A percentile compares a stretch with the other conserved stretches of the same genome.
These are phyloP conservation scores for Claviceps fusiformis DNA, from an alignment of 2,329 filamentous ascomycete species.

Conservation along the genomic window DNA sequence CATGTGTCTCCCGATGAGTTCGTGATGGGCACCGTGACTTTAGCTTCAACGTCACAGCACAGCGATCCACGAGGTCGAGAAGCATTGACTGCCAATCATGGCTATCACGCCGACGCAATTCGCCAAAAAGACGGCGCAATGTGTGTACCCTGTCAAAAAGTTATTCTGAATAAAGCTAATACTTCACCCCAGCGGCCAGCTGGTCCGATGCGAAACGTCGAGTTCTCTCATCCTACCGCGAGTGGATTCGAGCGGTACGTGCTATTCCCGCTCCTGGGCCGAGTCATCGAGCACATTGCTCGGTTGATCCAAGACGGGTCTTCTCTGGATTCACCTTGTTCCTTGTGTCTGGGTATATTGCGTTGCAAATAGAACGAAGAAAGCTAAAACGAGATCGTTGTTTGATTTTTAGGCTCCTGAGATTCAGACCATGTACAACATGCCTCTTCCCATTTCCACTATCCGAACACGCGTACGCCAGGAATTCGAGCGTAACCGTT, in stretches of 20 bases:
- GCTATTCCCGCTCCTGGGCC: slow-evolving; percentile 3
- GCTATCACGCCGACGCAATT: slow-evolving; percentile 90
- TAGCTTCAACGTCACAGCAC: slow-evolving; percentile 16
- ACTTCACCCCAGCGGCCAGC: slow-evolving; percentile 53
- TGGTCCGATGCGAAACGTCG: slow-evolving; percentile 79
- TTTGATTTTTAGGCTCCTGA: slow-evolving; percentile 60
- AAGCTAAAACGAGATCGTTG: slow-evolving; percentile 1
- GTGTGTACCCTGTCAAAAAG: slow-evolving; percentile 33
- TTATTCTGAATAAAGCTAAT: slow-evolving; percentile 20
- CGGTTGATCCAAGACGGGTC: background rate
- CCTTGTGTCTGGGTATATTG: too few species aligned
- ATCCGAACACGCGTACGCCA: slow-evolving; percentile 90
- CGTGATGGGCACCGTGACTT: slow-evolving; percentile 2
- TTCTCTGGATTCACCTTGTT: background rate
- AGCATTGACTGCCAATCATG: slow-evolving; percentile 44
- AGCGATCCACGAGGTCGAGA: slow-evolving; percentile 14
- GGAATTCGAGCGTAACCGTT: slow-evolving; percentile 93
- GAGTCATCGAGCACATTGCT: background rate
- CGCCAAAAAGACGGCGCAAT: slow-evolving; percentile 65
- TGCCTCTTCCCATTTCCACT: slow-evolving; percentile 74
- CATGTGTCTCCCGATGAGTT: slow-evolving; percentile 1
- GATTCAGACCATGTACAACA: slow-evolving; percentile 92
- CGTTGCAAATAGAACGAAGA: background rate
- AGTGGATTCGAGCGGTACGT: slow-evolving; percentile 94
- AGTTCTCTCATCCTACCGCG: slow-evolving; percentile 80